Percentiles rank a stretch among this genome's conserved stretches.
These are phyloP conservation scores for Metarhizium robertsii DNA, from an alignment of 2,329 filamentous ascomycete species.

Conservation along the genomic window DNA sequence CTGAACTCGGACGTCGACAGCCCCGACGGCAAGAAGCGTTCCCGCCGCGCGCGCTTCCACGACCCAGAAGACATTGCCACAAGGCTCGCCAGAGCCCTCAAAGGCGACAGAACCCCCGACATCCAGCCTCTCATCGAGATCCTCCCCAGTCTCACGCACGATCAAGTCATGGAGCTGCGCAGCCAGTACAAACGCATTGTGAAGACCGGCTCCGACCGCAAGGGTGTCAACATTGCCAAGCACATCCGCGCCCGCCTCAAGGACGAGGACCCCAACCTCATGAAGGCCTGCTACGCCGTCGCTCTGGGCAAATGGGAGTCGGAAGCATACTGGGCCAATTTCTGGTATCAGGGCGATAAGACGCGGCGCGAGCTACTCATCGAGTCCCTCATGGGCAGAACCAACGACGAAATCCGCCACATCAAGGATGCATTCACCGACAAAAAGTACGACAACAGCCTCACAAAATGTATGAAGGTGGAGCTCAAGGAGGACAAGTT, in stretches of 20 bases:
- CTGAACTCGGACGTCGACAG: slow-evolving; percentile 35
- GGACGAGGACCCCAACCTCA: slow-evolving; percentile 64
- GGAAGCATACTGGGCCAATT: slow-evolving; percentile 97
- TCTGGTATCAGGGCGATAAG: slow-evolving; percentile 87
- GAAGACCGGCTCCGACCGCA: slow-evolving; percentile 63
- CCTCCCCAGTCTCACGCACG: slow-evolving; percentile 72
- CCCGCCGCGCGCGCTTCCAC: slow-evolving; percentile 66
- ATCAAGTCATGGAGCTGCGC: slow-evolving; percentile 81
- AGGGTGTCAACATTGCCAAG: slow-evolving; percentile 77
- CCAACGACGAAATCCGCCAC: slow-evolving; percentile 73
- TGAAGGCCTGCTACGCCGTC: slow-evolving; percentile 85
- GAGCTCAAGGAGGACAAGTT: slow-evolving; percentile 97
- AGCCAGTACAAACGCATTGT: slow-evolving; percentile 83
- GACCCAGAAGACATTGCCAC: slow-evolving; percentile 73
- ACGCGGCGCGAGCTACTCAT: slow-evolving; percentile 83
- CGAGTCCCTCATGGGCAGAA: slow-evolving; percentile 82
- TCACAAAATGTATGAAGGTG: slow-evolving; percentile 78
- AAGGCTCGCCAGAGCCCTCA: slow-evolving; percentile 66
- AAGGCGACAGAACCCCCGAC: slow-evolving; percentile 55
- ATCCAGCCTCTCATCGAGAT: slow-evolving; percentile 69
- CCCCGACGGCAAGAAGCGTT: slow-evolving; percentile 32
- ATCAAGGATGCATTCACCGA: slow-evolving; percentile 89
- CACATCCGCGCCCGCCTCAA: slow-evolving; percentile 72
- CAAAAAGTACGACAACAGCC: slow-evolving; percentile 78
- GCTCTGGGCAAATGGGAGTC: slow-evolving; percentile 85